Evolutionary conservation across 805 yeast species (phyloP), one percentile per base, ranked within the genome.

Genomic region (Metschnikowia santaceciliae): DNA sequence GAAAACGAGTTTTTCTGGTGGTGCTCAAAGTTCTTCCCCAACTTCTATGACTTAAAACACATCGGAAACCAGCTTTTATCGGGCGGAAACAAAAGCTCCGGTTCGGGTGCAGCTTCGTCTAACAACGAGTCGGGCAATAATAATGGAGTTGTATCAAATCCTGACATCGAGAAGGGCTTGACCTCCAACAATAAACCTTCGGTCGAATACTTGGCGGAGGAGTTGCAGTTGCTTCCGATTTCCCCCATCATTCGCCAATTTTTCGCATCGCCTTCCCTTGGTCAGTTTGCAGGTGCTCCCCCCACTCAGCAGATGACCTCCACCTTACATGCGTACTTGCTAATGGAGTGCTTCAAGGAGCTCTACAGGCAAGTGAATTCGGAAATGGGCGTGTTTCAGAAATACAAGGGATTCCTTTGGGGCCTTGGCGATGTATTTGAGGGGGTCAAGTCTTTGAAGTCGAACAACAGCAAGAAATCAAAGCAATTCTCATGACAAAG

Each of bases 1-100:
- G 91, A 87, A 64, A 80, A 81, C 38, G 96, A 86, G 35, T 92
- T 90, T 61, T 76, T 83, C 54, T 74, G 82, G 75, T 82, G 90
- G 79, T 75, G 90, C 39, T 67, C 77, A 36, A 74, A 81, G 45
- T 89, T 80, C 66, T 89, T 94, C 74, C 96, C 97, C 17, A 82
- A 79, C 51, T 79, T 87, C 47, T 90, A 81, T 67, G 99, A 92
- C 64, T 80, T 94, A 62, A 94, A 92, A 66, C 74, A 69, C 45
- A 65, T 73, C 37, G 77, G 76, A 10, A 69, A 58, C 53, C 75
- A 68, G 54, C 60, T 72, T 35, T 61, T 72, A 53, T 62, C 65
- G 39, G 37, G 33, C 14, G 39, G 39, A 20, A 45, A 43, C 22
- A 26, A 17, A 20, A 42, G 50, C 14, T 36, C 47, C 10, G 52